Conservation (phyloP, 805 yeast species). For the Saccharomycopsis sp. region DNA sequence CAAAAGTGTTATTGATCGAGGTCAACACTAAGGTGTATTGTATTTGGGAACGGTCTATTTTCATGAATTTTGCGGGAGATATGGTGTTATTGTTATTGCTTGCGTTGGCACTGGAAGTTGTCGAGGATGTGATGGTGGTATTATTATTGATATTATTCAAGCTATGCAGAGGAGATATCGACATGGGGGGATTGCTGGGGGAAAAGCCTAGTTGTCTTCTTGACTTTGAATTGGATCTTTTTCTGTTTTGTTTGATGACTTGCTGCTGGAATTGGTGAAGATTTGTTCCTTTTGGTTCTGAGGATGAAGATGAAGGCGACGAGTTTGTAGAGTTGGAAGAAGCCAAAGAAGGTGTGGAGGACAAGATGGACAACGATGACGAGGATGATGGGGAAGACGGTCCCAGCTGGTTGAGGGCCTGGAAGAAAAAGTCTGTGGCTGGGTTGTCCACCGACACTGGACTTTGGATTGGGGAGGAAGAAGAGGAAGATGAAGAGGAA, state of each 20-base stretch:
- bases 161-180: neutral
- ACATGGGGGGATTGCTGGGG: neutral
- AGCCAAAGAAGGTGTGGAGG: neutral
- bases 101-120: neutral
- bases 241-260: constrained; percentile 4
- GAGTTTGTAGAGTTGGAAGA: neutral
- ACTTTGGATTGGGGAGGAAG: too few species aligned
- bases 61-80: neutral
- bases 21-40: constrained; percentile 57
- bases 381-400: neutral
- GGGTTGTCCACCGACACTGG: too few species aligned
- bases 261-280: neutral
- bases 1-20: constrained; percentile 77
- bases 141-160: too few species aligned
- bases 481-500: too few species aligned
- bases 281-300: too few species aligned
- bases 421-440: constrained; percentile 5
- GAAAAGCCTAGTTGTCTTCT: neutral
- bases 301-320: too few species aligned
- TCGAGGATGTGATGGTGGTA: neutral
- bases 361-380: neutral
- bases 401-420: neutral
- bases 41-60: constrained; percentile 19
- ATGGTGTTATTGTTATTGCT: neutral
- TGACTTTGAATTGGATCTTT: constrained; percentile 1